Evolutionary conservation across 352 stramenopile species (phyloP).

Genomic region (Phytophthora rubi): DNA sequence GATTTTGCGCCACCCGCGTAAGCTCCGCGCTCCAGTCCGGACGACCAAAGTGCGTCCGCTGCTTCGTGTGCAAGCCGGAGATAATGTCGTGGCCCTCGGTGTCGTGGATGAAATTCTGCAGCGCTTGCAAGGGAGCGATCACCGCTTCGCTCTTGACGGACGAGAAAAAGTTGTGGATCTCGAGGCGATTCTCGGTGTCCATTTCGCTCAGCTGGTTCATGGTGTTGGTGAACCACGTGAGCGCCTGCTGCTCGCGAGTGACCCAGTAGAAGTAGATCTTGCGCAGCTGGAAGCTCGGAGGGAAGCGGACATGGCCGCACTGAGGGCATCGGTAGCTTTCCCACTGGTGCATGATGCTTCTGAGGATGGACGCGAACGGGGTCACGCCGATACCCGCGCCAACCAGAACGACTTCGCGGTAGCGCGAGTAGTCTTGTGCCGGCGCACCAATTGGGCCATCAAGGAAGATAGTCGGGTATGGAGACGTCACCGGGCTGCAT

Average conservation of each 20-base stretch:
- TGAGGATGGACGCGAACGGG: constrained; percentile 73
- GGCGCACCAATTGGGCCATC: constrained; percentile 68
- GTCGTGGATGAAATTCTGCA: constrained; percentile 81
- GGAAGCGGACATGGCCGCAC: constrained; percentile 65
- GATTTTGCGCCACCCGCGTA: constrained; percentile 53
- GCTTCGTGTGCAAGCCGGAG: constrained; percentile 72
- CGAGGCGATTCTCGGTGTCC: constrained; percentile 74
- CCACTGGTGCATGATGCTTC: constrained; percentile 74
- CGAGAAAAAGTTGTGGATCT: constrained; percentile 89
- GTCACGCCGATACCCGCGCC: constrained; percentile 76
- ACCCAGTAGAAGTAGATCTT: constrained; percentile 91
- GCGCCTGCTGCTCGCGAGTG: constrained; percentile 71
- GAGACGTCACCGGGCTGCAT: constrained; percentile 30
- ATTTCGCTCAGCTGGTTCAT: constrained; percentile 84
- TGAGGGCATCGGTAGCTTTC: constrained; percentile 60
- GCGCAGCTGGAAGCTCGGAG: constrained; percentile 66
- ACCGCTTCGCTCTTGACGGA: constrained; percentile 67
- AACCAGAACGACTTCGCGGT: constrained; percentile 72
- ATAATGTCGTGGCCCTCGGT: constrained; percentile 75
- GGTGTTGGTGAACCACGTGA: constrained; percentile 82
- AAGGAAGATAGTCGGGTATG: constrained; percentile 60
- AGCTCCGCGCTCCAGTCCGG: constrained; percentile 82
- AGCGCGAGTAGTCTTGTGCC: constrained; percentile 68
- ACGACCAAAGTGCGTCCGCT: constrained; percentile 77
- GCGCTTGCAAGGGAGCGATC: constrained; percentile 61